Evolutionary conservation across 495 filamentous ascomycete species (phyloP), one percentile per base, ranked within the genome.

Genomic region (Chlorociboria aeruginascens): DNA sequence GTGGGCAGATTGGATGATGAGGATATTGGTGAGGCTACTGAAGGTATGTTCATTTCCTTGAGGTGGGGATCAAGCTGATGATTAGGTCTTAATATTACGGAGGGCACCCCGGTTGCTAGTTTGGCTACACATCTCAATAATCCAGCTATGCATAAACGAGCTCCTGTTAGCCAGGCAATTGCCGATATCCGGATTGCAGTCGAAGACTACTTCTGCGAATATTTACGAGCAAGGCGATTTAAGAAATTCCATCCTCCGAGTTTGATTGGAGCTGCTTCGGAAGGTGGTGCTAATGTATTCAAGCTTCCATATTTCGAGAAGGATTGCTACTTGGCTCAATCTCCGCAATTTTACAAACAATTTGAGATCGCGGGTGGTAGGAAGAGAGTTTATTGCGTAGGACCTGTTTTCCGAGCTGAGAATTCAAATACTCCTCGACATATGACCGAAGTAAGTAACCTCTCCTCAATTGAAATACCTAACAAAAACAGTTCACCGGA

Each of bases 381-480:
- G 63, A 79, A 90, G 61, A 81, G 79, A 48, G 90, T 98, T 9
- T 96, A 85, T 61, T 84, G 88, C 59, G 82, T 93, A 47, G 86
- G 85, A 0, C 85, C 86, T 3, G 90, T 97, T 8, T 98, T 95
- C 79, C 77, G 90, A 61, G 92, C 92, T 0, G 92, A 97, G 70
- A 95, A 97, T 65, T 89, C 83, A 46, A 95, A 95, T 61, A 98
- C 92, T 1, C 87, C 93, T 59, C 74, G 92, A 44, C 92, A 98
- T 65, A 83, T 96, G 79, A 97, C 89, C 10, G 92, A 95, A 62
- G 65, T 68, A 57, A 43, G 35, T 49, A 41, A 10, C 35, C 11
- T 11, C n/a, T 32, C 41, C 12, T 9, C 17, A 6, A 20, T 30
- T 8, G 2, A 0, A 34, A 3, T 45, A 17, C 11, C 52, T 49